A percentile compares a stretch with the other conserved stretches of the same genome.
Conservation (phyloP, 2,329 filamentous ascomycete genomes). For the Stachybotrys echinatus region DNA sequence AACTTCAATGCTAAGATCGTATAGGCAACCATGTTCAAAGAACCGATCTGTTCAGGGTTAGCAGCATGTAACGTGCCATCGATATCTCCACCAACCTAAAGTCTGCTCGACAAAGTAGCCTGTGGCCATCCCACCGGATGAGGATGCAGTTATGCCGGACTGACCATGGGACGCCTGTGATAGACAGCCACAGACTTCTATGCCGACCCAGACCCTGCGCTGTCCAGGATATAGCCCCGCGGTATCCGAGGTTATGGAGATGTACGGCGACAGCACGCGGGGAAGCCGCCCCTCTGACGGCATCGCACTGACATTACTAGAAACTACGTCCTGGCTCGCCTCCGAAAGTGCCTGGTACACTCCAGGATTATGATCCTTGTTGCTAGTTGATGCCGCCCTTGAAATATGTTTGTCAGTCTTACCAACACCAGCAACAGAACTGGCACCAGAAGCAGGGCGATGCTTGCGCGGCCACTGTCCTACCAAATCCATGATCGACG, state of each 20-base stretch:
- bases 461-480: background rate
- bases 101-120: slow-evolving; percentile 11
- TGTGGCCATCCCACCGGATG: background rate
- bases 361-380: too few species aligned
- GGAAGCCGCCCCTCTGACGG: too few species aligned
- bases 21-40: slow-evolving; percentile 41
- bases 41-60: slow-evolving; percentile 19
- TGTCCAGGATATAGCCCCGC: slow-evolving; percentile 25
- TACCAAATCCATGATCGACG: background rate
- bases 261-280: slow-evolving; percentile 33
- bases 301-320: too few species aligned
- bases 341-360: too few species aligned
- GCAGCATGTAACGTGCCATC: background rate
- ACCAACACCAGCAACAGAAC: too few species aligned
- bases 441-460: background rate
- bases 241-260: slow-evolving; percentile 38
- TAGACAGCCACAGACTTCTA: slow-evolving; percentile 40
- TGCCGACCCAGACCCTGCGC: slow-evolving; percentile 39
- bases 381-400: too few species aligned
- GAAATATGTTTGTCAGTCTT: too few species aligned
- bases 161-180: slow-evolving; percentile 11
- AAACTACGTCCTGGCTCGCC: too few species aligned
- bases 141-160: background rate
- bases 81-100: slow-evolving; percentile 10
- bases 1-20: slow-evolving; percentile 42